Percentiles rank a stretch among this genome's conserved stretches.
These are phyloP conservation scores for Mycosphaerella sp. DNA, from an alignment of 2,329 filamentous ascomycete species.

Conservation along the genomic window DNA sequence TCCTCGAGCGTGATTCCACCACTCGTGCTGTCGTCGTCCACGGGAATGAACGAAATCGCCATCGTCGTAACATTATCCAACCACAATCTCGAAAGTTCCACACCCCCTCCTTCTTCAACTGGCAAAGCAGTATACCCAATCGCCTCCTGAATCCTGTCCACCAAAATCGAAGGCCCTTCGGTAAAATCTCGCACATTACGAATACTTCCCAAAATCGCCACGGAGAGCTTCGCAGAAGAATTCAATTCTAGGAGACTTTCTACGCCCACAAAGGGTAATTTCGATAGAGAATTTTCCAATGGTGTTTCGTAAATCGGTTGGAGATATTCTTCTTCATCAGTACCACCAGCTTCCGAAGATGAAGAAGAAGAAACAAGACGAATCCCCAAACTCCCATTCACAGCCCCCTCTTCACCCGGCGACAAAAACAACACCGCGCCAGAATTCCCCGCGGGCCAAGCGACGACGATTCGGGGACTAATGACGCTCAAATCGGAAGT, in stretches of 20 bases:
- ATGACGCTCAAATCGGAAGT: slow-evolving; percentile 51
- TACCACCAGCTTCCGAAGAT: too few relatives aligned
- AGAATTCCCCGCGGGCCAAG: slow-evolving; percentile 61
- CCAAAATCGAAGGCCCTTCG: slow-evolving; percentile 51
- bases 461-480: slow-evolving; percentile 49
- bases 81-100: slow-evolving; percentile 51
- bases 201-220: slow-evolving; percentile 57
- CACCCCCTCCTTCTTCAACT: slow-evolving; percentile 38
- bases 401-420: slow-evolving; percentile 41
- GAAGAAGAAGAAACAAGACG: slow-evolving; percentile 30
- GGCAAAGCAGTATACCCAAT: slow-evolving; percentile 37
- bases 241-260: slow-evolving; percentile 52
- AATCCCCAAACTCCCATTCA: slow-evolving; percentile 50
- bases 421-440: slow-evolving; percentile 53
- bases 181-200: slow-evolving; percentile 57
- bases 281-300: slow-evolving; percentile 15
- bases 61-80: slow-evolving; percentile 56
- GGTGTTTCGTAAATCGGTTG: slow-evolving; percentile 40
- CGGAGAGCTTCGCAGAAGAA: slow-evolving; percentile 48
- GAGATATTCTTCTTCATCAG: slow-evolving; percentile 32
- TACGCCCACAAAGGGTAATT: slow-evolving; percentile 45
- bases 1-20: slow-evolving; percentile 34
- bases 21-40: slow-evolving; percentile 18
- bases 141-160: slow-evolving; percentile 50
- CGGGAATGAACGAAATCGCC: slow-evolving; percentile 44